phyloP scores from a whole-genome alignment of 495 filamentous ascomycete genomes.

The Platismatia glauca region DNA sequence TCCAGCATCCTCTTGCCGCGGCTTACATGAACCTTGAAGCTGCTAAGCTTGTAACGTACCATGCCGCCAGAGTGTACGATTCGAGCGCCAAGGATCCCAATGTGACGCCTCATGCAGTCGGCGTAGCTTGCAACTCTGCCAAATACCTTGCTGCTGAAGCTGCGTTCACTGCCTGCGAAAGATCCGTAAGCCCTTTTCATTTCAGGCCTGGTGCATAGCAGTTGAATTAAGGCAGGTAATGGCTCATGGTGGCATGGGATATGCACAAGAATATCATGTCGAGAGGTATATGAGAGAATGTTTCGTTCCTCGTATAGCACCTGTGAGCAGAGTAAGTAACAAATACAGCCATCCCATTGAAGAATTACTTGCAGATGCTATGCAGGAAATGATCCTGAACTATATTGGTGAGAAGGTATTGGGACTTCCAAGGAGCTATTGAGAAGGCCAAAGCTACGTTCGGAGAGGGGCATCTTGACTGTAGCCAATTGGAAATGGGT shows the following conservation, averaged over 20 bases:
- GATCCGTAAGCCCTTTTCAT: slow-evolving; percentile 33
- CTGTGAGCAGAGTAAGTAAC: slow-evolving; percentile 49
- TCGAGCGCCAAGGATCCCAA: slow-evolving; percentile 28
- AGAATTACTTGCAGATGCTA: slow-evolving; percentile 1
- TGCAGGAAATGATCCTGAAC: slow-evolving; percentile 69
- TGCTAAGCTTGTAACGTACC: slow-evolving; percentile 69
- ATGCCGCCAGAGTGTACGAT: slow-evolving; percentile 67
- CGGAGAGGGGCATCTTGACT: neutral
- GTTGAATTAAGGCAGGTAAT: slow-evolving; percentile 27
- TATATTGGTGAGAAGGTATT: slow-evolving; percentile 69
- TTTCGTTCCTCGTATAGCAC: slow-evolving; percentile 66
- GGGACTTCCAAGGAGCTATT: slow-evolving; percentile 45
- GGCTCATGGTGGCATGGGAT: slow-evolving; percentile 67
- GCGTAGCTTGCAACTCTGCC: slow-evolving; percentile 64
- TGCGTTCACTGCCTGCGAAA: slow-evolving; percentile 65
- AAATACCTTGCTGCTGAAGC: slow-evolving; percentile 77
- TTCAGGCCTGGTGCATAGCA: no score
- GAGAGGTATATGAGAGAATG: slow-evolving; percentile 69
- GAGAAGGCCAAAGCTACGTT: neutral
- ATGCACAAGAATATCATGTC: slow-evolving; percentile 70
- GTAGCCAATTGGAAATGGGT: neutral
- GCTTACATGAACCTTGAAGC: slow-evolving; percentile 74
- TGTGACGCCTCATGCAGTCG: slow-evolving; percentile 45
- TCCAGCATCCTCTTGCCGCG: slow-evolving; percentile 64
- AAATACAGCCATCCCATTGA: neutral